Percentiles rank a stretch among this genome's conserved stretches.
Conservation (phyloP, 2,329 filamentous ascomycete genomes). For the Echinosphaeria canescens region DNA sequence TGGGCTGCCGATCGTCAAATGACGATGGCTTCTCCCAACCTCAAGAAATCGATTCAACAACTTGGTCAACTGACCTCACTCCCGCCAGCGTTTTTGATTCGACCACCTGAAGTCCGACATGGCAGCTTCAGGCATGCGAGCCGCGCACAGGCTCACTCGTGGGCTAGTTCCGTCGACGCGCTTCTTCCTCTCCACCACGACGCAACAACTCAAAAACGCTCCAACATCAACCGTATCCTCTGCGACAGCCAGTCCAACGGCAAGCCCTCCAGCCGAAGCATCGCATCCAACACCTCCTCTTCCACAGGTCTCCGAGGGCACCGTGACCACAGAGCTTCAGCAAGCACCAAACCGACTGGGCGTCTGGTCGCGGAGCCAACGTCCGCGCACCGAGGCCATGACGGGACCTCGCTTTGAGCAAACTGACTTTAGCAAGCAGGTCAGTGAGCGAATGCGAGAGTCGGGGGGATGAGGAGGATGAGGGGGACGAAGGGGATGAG, state of each 20-base stretch:
- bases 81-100: no score
- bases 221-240: slow-evolving; percentile 15
- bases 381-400: slow-evolving; percentile 67
- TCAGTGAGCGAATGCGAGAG: no score
- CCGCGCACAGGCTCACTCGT: slow-evolving; percentile 1
- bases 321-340: slow-evolving; percentile 25
- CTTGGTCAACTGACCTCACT: no score
- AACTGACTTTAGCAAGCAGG: slow-evolving; percentile 84
- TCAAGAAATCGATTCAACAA: no score
- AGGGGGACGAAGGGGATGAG: slow-evolving; percentile 8
- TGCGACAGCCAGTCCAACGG: slow-evolving; percentile 11
- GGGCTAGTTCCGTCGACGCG: slow-evolving; percentile 11
- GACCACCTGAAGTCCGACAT: no score
- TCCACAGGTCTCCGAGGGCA: slow-evolving; percentile 19
- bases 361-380: slow-evolving; percentile 76
- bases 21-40: no score
- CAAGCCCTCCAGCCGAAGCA: no score
- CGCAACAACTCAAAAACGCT: slow-evolving; percentile 23
- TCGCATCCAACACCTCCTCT: no score
- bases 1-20: no score
- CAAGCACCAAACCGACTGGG: slow-evolving; percentile 68
- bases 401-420: slow-evolving; percentile 90
- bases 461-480: no score
- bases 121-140: no score
- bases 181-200: slow-evolving; percentile 22